Base-by-base conservation (phyloP, 192 early-diverging fungal species). In the Coemansia sp. region DNA sequence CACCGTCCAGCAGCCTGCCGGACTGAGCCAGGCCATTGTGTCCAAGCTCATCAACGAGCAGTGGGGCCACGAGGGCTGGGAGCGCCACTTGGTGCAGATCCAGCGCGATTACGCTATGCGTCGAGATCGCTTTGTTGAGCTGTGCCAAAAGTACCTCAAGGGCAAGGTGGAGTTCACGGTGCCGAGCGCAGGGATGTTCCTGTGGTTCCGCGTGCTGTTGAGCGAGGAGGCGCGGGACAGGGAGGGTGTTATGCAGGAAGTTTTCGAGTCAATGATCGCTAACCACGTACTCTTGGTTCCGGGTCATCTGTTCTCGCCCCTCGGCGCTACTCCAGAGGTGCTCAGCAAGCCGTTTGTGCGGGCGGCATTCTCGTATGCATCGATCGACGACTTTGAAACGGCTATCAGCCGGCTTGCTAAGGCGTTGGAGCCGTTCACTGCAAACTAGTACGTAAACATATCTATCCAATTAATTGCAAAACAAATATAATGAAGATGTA, bases 61-160 rank as follows among this genome's bases (percentile, higher is more conserved):
- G n/a, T 95, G 93, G 93, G 92, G 93, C n/a, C 74, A 87, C 36
- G 74, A 85, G 3, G 94, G 93, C 19, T 97, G 95, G 83, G 83
- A 87, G 44, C 75, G 82, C 8, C 94, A 97, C 67, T 79, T 91
- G 19, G 68, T 78, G 27, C 74, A 76, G 27, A 91, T 94, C 1
- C 87, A 92, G 31, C 69, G 70, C 14, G 93, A 94, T 44, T 98
- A 98, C 66, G 75, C 84, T 16, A 69, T 86, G 16, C 89, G 90
- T 36, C 84, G 91, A 40, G 85, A 94, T 40, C 56, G 66, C 44
- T 94, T 96, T 69, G 72, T 94, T 10, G 71, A 85, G 29, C 70
- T 78, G 54, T 89, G 90, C 14, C 62, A 86, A 19, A 79, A 86
- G 67, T 85, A 90, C 27, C 73, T 98, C 60, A 75, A 69, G 29